A percentile compares a stretch with the other conserved stretches of the same genome.
Conservation (phyloP, 192 early-diverging fungal genomes). For the Haplosporangium gracile region DNA sequence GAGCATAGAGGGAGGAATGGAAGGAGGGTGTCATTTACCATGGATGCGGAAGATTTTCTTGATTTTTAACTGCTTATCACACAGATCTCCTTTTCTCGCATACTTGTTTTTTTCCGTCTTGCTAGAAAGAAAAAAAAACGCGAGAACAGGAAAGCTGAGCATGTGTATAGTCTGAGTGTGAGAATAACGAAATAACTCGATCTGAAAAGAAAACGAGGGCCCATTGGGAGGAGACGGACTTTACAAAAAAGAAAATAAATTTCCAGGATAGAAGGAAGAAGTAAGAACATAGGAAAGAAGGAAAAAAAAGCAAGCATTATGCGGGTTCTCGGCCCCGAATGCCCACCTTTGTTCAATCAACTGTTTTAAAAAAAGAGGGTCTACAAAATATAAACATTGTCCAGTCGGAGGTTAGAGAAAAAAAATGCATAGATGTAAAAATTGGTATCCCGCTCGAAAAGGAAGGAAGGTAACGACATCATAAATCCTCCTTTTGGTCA, state of each 20-base stretch:
- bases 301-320: background rate
- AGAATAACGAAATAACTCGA: no score
- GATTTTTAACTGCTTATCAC: no score
- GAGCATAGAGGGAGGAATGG: background rate
- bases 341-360: background rate
- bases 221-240: background rate
- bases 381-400: background rate
- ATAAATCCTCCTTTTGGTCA: background rate
- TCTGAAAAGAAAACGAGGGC: background rate
- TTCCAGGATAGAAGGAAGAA: background rate
- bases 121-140: background rate
- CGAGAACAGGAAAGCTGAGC: background rate
- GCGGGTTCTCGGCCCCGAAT: background rate
- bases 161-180: background rate
- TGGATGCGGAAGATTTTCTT: no score
- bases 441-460: background rate
- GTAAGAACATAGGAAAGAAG: background rate
- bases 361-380: no score
- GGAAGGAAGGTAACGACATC: background rate
- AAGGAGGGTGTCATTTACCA: background rate
- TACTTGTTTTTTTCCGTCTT: background rate
- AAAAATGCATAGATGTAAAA: background rate
- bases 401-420: background rate
- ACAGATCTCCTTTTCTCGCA: background rate
- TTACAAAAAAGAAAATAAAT: background rate